Evolutionary conservation across 805 yeast genomes (phyloP).

Genomic region (Lipomyces sp.): DNA sequence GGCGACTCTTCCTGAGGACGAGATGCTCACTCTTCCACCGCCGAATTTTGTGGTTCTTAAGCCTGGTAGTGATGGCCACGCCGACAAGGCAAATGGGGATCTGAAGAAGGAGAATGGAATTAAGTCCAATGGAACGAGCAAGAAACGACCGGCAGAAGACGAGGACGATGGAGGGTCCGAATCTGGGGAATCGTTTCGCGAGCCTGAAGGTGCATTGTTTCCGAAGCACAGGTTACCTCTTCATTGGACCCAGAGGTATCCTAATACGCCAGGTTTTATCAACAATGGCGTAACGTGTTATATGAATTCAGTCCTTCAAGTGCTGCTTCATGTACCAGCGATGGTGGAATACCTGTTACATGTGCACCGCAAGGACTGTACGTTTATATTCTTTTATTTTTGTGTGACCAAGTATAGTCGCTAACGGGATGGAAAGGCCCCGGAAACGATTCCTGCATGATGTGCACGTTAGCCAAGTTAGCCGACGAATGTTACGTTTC

Average conservation of each 20-base stretch:
- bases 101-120: constrained; percentile 4
- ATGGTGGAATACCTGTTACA: constrained; percentile 79
- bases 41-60: constrained; percentile 23
- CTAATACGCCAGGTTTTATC: constrained; percentile 59
- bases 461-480: constrained; percentile 35
- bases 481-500: constrained; percentile 33
- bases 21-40: constrained; percentile 25
- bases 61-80: constrained; percentile 5
- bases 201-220: constrained; percentile 25
- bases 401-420: constrained; percentile 44
- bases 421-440: constrained; percentile 12
- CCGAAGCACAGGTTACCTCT: constrained; percentile 24
- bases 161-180: constrained; percentile 16
- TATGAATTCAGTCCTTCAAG: constrained; percentile 93
- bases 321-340: constrained; percentile 89
- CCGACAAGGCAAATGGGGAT: constrained; percentile 4
- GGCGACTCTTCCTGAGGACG: constrained; percentile 31
- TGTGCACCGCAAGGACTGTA: constrained; percentile 57
- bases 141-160: neutral
- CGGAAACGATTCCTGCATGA: constrained; percentile 27
- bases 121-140: constrained; percentile 9
- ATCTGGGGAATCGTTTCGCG: constrained; percentile 18
- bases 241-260: constrained; percentile 25
- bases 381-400: no score
- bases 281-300: constrained; percentile 97